phyloP scores from a whole-genome alignment of 2,329 filamentous ascomycete genomes.

The Dothiorella sarmentorum region DNA sequence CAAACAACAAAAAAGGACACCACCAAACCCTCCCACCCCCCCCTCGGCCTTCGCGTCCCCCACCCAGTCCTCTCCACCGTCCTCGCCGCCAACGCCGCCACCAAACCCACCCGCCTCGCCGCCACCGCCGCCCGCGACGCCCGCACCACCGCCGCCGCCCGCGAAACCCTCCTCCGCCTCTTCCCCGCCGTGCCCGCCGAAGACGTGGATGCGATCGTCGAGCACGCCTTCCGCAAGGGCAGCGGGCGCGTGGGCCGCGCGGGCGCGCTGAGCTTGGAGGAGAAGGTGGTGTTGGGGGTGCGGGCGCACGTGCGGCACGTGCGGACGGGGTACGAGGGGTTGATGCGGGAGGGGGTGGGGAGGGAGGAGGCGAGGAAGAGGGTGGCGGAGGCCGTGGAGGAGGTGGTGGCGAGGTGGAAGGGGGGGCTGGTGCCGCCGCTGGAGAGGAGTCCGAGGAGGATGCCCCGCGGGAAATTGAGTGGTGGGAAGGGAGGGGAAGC shows the following conservation, averaged over 20 bases:
- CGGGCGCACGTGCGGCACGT: constrained; percentile 49
- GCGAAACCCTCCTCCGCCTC: constrained; percentile 32
- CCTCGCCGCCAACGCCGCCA: constrained; percentile 37
- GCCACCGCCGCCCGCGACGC: constrained; percentile 36
- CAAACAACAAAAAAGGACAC: too few relatives aligned
- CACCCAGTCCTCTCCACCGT: constrained; percentile 38
- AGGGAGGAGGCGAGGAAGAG: constrained; percentile 27
- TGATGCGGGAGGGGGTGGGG: constrained; percentile 28
- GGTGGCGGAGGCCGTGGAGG: constrained; percentile 26
- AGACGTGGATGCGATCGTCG: constrained; percentile 36
- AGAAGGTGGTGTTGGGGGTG: constrained; percentile 47
- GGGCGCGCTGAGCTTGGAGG: constrained; percentile 34
- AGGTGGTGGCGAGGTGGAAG: constrained; percentile 26
- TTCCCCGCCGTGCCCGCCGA: constrained; percentile 43
- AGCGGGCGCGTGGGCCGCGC: constrained; percentile 50
- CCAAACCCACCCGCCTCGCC: constrained; percentile 38
- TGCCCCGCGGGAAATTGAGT: not conserved
- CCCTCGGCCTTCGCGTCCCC: constrained; percentile 45
- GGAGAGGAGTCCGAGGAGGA: not conserved
- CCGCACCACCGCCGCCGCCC: constrained; percentile 24
- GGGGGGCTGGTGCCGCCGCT: too few relatives aligned
- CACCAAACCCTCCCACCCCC: too few relatives aligned
- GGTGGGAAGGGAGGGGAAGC: not conserved
- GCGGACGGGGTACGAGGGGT: constrained; percentile 47
- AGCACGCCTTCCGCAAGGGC: constrained; percentile 45